phyloP scores from a whole-genome alignment of 495 filamentous ascomycete species.

The Talaromyces thailandensis region DNA sequence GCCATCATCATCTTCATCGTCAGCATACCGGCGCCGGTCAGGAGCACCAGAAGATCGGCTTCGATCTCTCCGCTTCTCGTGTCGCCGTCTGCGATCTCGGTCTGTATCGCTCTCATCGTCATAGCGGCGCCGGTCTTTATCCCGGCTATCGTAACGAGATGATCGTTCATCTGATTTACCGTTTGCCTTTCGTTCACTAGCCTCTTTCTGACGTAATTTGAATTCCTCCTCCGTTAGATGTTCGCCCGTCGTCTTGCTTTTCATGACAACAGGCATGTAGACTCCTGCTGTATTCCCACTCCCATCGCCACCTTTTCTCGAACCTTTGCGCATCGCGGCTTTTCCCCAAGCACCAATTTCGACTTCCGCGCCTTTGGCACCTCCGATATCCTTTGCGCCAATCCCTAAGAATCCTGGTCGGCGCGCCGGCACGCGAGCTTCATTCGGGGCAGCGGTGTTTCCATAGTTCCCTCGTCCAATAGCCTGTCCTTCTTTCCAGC shows the following conservation, averaged over 20 bases:
- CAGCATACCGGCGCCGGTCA: conserved; percentile 5
- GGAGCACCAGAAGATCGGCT: conserved; percentile 13
- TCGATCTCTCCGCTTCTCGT: conserved; percentile 13
- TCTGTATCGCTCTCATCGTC: conserved; percentile 5
- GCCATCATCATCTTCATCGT: conserved; percentile 7
- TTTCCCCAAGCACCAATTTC: conserved; percentile 72
- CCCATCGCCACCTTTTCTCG: conserved; percentile 34
- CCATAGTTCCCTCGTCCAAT: conserved; percentile 49
- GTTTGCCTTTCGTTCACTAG: conserved; percentile 25
- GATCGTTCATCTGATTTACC: conserved; percentile 15
- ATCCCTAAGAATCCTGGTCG: conserved; percentile 78
- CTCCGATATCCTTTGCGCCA: conserved; percentile 55
- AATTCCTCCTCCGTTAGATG: conserved; percentile 56
- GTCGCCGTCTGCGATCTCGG: conserved; percentile 11
- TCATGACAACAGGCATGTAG: conserved; percentile 60
- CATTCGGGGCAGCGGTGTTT: conserved; percentile 18
- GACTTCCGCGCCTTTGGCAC: conserved; percentile 59
- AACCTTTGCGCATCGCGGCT: conserved; percentile 49
- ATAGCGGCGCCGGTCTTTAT: conserved; percentile 25
- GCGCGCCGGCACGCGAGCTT: conserved; percentile 43
- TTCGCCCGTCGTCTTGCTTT: conserved; percentile 59
- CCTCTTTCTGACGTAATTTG: conserved; percentile 37
- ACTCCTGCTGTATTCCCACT: conserved; percentile 36
- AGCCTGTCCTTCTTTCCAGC: conserved; percentile 81
- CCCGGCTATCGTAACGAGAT: conserved; percentile 35